These are phyloP conservation scores for Stephania japonica DNA, from an alignment of 164 flowering plant genomes.

Conservation along the genomic window DNA sequence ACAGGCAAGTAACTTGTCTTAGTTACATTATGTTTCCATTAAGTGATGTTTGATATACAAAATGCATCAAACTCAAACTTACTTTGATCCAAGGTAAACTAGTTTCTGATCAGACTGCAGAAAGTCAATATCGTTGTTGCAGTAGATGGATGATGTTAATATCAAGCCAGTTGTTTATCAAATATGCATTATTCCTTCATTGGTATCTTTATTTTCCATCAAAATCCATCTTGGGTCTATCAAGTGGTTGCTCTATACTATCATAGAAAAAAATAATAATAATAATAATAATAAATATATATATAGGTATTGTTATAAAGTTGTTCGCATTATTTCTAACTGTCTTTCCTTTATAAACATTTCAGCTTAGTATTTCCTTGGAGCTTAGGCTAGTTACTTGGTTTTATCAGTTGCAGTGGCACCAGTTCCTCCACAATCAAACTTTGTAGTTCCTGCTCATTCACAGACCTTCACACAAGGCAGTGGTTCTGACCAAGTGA, in stretches of 20 bases:
- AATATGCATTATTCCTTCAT: not conserved
- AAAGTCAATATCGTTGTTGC: not conserved
- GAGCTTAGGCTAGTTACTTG: constrained; percentile 11
- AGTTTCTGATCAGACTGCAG: not conserved
- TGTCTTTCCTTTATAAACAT: constrained; percentile 1
- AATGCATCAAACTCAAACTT: not conserved
- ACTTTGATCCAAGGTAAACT: not conserved
- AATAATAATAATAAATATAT: no score
- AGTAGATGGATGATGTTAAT: constrained; percentile 1
- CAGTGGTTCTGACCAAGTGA: constrained; percentile 78
- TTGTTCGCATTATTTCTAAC: constrained; percentile 1
- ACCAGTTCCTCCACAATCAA: constrained; percentile 66
- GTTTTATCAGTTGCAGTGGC: constrained; percentile 53
- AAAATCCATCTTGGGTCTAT: not conserved
- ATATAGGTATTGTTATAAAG: not conserved
- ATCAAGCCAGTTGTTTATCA: not conserved
- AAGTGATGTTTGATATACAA: not conserved
- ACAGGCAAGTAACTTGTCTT: constrained; percentile 35
- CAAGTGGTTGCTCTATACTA: not conserved
- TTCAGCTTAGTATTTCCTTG: constrained; percentile 5
- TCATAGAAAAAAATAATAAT: no score
- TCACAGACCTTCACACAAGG: constrained; percentile 75
- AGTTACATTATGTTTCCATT: not conserved
- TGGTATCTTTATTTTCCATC: not conserved
- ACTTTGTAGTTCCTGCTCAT: constrained; percentile 70